Evolutionary conservation across 495 filamentous ascomycete genomes (phyloP).

Genomic region (Rusavskia elegans): DNA sequence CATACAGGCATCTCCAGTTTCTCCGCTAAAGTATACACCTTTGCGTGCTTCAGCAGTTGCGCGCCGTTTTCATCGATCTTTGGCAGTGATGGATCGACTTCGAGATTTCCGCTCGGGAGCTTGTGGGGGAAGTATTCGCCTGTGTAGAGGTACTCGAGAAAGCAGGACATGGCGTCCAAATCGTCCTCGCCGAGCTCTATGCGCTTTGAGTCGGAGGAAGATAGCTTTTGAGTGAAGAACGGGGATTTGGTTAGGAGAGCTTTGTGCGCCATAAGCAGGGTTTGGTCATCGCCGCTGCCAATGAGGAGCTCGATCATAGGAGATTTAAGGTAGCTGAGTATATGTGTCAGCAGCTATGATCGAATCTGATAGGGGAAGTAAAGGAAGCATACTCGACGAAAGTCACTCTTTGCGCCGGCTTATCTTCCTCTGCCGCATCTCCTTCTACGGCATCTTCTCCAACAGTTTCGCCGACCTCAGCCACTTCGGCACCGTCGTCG

Average conservation of each 20-base stretch:
- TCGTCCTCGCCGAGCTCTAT: slow-evolving; percentile 57
- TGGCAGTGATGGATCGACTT: slow-evolving; percentile 40
- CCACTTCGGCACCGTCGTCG: slow-evolving; percentile 2
- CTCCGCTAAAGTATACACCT: slow-evolving; percentile 75
- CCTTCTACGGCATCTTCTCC: slow-evolving; percentile 1
- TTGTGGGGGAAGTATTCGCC: slow-evolving; percentile 66
- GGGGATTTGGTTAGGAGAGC: slow-evolving; percentile 56
- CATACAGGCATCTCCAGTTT: slow-evolving; percentile 46
- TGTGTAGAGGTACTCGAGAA: slow-evolving; percentile 87
- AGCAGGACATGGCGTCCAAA: slow-evolving; percentile 68
- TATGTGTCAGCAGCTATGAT: background rate
- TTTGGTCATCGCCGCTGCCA: slow-evolving; percentile 42
- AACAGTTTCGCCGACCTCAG: slow-evolving; percentile 10
- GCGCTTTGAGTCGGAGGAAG: slow-evolving; percentile 29
- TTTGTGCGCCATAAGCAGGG: slow-evolving; percentile 64
- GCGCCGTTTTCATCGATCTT: slow-evolving; percentile 53
- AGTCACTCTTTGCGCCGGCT: slow-evolving; percentile 3
- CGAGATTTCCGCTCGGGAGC: slow-evolving; percentile 24
- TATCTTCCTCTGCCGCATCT: slow-evolving; percentile 6
- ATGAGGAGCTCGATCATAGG: slow-evolving; percentile 68
- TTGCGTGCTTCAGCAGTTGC: slow-evolving; percentile 69
- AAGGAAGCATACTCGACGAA: slow-evolving; percentile 9
- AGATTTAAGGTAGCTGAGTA: slow-evolving; percentile 43
- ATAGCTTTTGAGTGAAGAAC: slow-evolving; percentile 49
- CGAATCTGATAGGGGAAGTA: too few species aligned